phyloP scores from a whole-genome alignment of 768 basidiomycete species.

The Kwoniella newhampshirensis region DNA sequence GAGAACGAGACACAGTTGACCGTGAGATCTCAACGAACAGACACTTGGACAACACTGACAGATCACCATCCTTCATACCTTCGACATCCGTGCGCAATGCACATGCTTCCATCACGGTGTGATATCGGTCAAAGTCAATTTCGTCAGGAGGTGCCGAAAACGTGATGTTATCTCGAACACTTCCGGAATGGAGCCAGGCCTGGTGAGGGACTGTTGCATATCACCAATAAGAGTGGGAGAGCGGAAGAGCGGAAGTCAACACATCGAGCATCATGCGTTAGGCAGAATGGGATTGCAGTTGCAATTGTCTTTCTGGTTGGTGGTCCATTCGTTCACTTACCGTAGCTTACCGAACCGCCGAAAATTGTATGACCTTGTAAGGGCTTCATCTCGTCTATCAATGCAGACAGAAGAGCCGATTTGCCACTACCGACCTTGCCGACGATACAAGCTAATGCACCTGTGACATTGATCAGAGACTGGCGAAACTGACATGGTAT shows the following conservation, averaged over 20 bases:
- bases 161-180: constrained; percentile 49
- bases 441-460: constrained; percentile 45
- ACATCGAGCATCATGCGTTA: no score
- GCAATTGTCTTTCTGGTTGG: no score
- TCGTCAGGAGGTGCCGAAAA: constrained; percentile 32
- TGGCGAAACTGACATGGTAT: neutral
- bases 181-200: constrained; percentile 51
- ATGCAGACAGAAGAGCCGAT: constrained; percentile 39
- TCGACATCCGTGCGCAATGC: constrained; percentile 38
- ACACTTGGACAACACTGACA: constrained; percentile 17
- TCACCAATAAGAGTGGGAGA: neutral
- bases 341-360: constrained; percentile 44
- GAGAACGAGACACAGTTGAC: no score
- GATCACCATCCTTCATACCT: constrained; percentile 36
- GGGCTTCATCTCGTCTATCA: constrained; percentile 50
- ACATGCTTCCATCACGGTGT: constrained; percentile 43
- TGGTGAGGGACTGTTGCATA: constrained; percentile 43
- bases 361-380: constrained; percentile 32
- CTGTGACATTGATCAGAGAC: constrained; percentile 16
- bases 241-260: no score
- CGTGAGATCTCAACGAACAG: no score
- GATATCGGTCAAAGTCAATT: constrained; percentile 28
- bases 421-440: constrained; percentile 51
- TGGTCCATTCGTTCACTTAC: no score
- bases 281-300: no score